Evolutionary conservation across 345 rosid genomes (phyloP).

Genomic region (Hypericum androsaemum): DNA sequence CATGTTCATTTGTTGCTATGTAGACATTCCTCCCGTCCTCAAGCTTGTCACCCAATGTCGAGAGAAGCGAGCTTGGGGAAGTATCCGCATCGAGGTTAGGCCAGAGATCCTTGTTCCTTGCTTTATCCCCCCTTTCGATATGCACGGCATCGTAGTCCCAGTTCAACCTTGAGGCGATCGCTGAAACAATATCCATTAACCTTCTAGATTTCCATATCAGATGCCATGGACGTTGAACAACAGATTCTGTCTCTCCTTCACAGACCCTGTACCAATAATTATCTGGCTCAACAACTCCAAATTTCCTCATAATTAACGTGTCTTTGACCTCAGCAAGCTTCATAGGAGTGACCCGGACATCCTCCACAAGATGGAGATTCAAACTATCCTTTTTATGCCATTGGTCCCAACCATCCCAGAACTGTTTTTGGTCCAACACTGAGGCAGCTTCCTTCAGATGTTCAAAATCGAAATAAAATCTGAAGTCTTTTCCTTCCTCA

Average conservation of each 20-base stretch:
- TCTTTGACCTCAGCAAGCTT: conserved; percentile 56
- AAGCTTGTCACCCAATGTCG: conserved; percentile 53
- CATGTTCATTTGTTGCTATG: conserved; percentile 75
- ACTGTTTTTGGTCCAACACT: conserved; percentile 75
- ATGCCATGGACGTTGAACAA: conserved; percentile 79
- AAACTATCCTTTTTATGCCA: conserved; percentile 53
- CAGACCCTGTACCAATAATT: conserved; percentile 95
- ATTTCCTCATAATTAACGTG: conserved; percentile 80
- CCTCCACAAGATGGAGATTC: conserved; percentile 64
- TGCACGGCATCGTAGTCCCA: conserved; percentile 91
- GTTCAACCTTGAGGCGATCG: conserved; percentile 59
- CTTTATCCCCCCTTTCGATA: conserved; percentile 80
- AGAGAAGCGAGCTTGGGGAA: conserved; percentile 51
- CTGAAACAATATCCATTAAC: conserved; percentile 76
- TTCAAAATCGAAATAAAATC: conserved; percentile 91
- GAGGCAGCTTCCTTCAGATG: conserved; percentile 83
- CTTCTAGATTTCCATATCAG: conserved; percentile 84
- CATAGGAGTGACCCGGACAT: conserved; percentile 60
- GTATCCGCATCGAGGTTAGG: conserved; percentile 80
- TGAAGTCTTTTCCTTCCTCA: conserved; percentile 90
- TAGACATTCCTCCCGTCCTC: conserved; percentile 77
- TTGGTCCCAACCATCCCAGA: conserved; percentile 75
- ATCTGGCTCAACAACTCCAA: conserved; percentile 81
- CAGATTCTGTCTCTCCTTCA: conserved; percentile 78
- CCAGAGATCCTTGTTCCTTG: conserved; percentile 69